These are phyloP conservation scores for Trifolium pratense DNA, from an alignment of 306 rosid genomes.

Conservation along the genomic window DNA sequence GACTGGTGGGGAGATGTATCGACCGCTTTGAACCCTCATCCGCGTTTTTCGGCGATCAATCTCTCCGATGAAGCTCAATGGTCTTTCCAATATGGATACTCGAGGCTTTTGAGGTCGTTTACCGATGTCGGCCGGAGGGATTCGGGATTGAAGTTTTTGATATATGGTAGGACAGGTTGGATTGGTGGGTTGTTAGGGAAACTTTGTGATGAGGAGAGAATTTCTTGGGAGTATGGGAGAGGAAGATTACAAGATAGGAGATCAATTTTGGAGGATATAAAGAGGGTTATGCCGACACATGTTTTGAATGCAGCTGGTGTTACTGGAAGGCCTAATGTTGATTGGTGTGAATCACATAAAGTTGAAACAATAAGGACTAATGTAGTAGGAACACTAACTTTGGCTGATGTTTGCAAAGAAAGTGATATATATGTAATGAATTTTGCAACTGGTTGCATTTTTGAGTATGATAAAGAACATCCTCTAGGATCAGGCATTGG, in stretches of 20 bases:
- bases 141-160: conserved; percentile 56
- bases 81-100: conserved; percentile 56
- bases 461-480: conserved; percentile 68
- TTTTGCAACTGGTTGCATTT: conserved; percentile 83
- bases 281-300: conserved; percentile 60
- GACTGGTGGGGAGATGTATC: conserved; percentile 87
- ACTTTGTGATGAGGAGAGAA: conserved; percentile 59
- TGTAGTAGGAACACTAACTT: conserved; percentile 62
- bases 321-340: conserved; percentile 79
- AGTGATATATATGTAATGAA: too few relatives aligned
- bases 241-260: conserved; percentile 67
- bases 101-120: conserved; percentile 55
- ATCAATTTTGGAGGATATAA: conserved; percentile 63
- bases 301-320: conserved; percentile 78
- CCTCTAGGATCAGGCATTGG: conserved; percentile 66
- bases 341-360: conserved; percentile 78
- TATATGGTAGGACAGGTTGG: conserved; percentile 79
- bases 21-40: conserved; percentile 68
- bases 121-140: conserved; percentile 41
- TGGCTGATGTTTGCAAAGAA: too few relatives aligned
- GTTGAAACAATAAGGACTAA: conserved; percentile 68
- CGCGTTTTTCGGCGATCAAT: conserved; percentile 54
- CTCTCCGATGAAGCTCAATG: conserved; percentile 60
- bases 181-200: conserved; percentile 72
- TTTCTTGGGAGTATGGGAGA: conserved; percentile 62